A percentile compares a stretch with the other conserved stretches of the same genome.
phyloP scores from a whole-genome alignment of 73 alveolate species.

The Urostyla sp. region DNA sequence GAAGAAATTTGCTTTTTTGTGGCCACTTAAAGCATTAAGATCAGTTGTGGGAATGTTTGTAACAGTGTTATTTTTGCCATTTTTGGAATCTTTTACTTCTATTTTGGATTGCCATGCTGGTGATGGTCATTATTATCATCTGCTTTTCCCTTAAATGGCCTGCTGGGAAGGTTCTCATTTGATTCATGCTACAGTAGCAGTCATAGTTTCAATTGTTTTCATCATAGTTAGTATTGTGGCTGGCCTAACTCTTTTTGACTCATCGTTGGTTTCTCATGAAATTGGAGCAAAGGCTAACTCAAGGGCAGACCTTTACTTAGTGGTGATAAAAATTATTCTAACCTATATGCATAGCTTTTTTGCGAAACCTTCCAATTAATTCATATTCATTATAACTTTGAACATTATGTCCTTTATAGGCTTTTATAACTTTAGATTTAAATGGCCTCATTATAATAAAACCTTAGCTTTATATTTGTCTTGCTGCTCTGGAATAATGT shows the following conservation, averaged over 20 bases:
- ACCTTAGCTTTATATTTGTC: conserved; percentile 64
- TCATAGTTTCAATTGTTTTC: conserved; percentile 49
- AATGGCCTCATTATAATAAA: conserved; percentile 82
- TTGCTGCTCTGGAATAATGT: conserved; percentile 78
- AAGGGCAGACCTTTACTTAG: conserved; percentile 16
- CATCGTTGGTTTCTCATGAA: conserved; percentile 39
- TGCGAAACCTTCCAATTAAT: conserved; percentile 1
- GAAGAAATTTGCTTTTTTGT: conserved; percentile 59
- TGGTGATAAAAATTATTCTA: conserved; percentile 43
- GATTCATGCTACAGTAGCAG: conserved; percentile 51
- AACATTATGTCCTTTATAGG: not conserved
- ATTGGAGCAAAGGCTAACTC: conserved; percentile 59
- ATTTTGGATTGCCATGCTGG: conserved; percentile 4
- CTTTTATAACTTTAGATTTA: conserved; percentile 3
- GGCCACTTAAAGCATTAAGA: conserved; percentile 66
- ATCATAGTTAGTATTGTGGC: conserved; percentile 41
- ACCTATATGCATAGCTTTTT: conserved; percentile 23
- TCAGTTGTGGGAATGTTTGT: conserved; percentile 40
- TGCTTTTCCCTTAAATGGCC: conserved; percentile 21
- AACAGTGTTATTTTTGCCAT: conserved; percentile 68
- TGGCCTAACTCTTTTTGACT: conserved; percentile 51
- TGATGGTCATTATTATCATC: not conserved
- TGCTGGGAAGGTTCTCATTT: conserved; percentile 68
- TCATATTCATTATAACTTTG: conserved; percentile 12
- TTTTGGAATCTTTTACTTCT: conserved; percentile 54